Conservation (phyloP, 306 rosid species). For the Mucuna pruriens region DNA sequence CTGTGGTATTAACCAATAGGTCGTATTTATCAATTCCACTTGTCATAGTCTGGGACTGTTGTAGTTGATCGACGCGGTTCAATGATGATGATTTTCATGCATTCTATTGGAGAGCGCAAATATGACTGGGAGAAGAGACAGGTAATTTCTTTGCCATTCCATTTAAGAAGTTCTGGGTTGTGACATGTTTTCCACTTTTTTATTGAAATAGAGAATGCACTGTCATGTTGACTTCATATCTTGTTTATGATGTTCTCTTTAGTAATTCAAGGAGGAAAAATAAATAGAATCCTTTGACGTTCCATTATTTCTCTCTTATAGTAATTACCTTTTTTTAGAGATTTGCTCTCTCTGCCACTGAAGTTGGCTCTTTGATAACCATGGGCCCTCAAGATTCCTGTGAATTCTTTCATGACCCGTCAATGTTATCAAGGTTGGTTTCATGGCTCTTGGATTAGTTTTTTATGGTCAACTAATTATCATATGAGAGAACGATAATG, state of each 20-base stretch:
- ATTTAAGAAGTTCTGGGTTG: constrained; percentile 21
- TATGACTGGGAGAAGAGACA: constrained; percentile 62
- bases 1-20: neutral
- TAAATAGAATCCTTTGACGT: constrained; percentile 22
- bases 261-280: constrained; percentile 20
- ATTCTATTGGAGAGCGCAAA: constrained; percentile 62
- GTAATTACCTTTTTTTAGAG: constrained; percentile 49
- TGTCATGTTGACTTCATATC: constrained; percentile 18
- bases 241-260: constrained; percentile 2
- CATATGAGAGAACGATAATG: constrained; percentile 11
- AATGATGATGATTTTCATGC: constrained; percentile 56
- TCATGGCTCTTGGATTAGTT: constrained; percentile 30
- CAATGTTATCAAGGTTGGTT: constrained; percentile 79
- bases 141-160: constrained; percentile 22
- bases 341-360: constrained; percentile 81
- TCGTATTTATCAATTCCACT: constrained; percentile 27
- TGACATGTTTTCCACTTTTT: constrained; percentile 1
- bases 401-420: constrained; percentile 94
- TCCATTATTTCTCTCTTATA: constrained; percentile 30
- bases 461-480: constrained; percentile 28
- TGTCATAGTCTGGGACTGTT: constrained; percentile 57
- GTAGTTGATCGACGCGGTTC: constrained; percentile 68
- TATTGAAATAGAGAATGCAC: neutral
- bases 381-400: constrained; percentile 83
- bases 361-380: constrained; percentile 87